Base-by-base conservation (phyloP, 257 asterid species). In the Solanum stenotomum region DNA sequence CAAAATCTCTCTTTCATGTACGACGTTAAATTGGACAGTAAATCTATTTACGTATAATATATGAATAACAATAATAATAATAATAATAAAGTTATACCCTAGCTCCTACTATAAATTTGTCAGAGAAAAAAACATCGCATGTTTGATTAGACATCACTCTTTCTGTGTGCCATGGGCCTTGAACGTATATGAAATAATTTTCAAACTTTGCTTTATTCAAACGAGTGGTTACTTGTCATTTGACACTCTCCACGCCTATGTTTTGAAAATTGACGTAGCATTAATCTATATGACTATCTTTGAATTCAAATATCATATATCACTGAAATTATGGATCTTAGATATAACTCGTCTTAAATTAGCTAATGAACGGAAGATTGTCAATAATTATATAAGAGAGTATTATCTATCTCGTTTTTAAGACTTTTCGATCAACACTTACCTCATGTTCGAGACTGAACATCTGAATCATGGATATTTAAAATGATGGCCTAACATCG, bases 111-210 rank as follows among this genome's bases (percentile, higher is more conserved):
- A 49, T 49, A 49, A 82, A 46, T 29, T 46, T 82, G 31, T 18
- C 85, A 82, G 85, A 49, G 83, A 35, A 37, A 75, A 79, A 49
- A 16, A 18, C 70, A 49, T 49, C 44, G 42, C 85, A 82, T 46
- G 85, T 82, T 29, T 49, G 85, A 82, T 82, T 82, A 6, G 85
- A 82, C 85, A 82, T 49, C 85, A 82, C 85, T 49, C 29, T 82
- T 82, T 49, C 44, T 82, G 31, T 29, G 70, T 49, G 27, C 20
- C 42, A 46, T 81, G 42, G 42, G 40, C 68, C 85, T 81, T 29
- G 25, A 81, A 56, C 85, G 68, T 81, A 81, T 81, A 81, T 81
- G 44, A 49, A 49, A 79, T 27, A 52, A 49, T 81, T 81, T 46
- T 46, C 85, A 49, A 82, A 49, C 42, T 29, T 49, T 29, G 31